Evolutionary conservation across 208 protist species (phyloP).

Genomic region (Crithidia mellificae): DNA sequence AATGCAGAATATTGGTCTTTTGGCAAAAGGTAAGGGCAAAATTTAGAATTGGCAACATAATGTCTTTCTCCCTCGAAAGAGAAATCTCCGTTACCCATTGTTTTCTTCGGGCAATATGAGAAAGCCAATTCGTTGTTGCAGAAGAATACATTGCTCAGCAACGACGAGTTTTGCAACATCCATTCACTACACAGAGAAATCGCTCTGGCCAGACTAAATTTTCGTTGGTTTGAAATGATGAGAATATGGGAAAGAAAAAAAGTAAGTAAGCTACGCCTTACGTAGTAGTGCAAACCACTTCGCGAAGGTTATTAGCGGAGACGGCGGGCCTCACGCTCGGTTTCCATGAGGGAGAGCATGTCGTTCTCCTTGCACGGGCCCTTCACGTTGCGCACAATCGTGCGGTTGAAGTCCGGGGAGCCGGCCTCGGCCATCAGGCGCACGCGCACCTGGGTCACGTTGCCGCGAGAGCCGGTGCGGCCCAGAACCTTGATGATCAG

Average conservation of each 20-base stretch:
- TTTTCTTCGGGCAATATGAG: no score
- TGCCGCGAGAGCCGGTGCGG: constrained; percentile 99
- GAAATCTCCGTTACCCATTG: no score
- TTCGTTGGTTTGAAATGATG: constrained; percentile 27
- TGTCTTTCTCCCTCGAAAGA: no score
- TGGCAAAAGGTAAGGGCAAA: no score
- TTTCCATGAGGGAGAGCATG: constrained; percentile 99
- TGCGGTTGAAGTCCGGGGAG: constrained; percentile 90
- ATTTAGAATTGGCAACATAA: no score
- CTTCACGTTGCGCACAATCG: constrained; percentile 99
- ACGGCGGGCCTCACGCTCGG: constrained; percentile 99
- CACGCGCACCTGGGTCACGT: constrained; percentile 98
- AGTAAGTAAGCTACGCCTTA: constrained; percentile 28
- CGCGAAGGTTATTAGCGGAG: constrained; percentile 93
- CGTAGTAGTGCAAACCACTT: constrained; percentile 1
- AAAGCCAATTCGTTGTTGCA: no score
- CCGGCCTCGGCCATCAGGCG: constrained; percentile 93
- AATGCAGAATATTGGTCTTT: no score
- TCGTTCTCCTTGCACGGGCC: constrained; percentile 98
- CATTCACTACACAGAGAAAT: no score
- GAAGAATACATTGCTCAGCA: no score
- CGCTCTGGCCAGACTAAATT: no score
- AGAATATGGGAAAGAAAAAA: constrained; percentile 23
- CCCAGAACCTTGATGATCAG: constrained; percentile 98
- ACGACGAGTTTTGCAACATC: no score